Conservation (phyloP, 2,329 filamentous ascomycete genomes). For the Xylariaceae sp. region DNA sequence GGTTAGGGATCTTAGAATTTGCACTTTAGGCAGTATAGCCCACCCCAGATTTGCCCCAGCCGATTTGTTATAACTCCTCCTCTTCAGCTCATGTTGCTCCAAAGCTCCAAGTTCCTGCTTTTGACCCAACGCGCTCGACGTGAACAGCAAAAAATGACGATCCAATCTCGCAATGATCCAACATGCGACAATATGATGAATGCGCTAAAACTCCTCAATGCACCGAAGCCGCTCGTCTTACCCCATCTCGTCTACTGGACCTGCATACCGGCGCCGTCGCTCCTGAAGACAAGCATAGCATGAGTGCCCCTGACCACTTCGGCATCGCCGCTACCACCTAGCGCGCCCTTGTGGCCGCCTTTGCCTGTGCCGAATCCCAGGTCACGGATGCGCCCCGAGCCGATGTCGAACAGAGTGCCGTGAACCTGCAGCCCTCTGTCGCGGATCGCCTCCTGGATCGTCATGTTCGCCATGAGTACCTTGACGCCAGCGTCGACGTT, state of each 20-base stretch:
- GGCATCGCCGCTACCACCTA: constrained; percentile 21
- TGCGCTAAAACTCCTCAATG: not conserved
- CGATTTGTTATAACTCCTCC: no score
- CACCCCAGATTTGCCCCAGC: no score
- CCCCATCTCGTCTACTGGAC: constrained; percentile 26
- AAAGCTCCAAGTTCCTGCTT: no score
- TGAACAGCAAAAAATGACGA: not conserved
- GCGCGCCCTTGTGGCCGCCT: constrained; percentile 10
- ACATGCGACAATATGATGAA: not conserved
- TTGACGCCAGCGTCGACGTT: constrained; percentile 75
- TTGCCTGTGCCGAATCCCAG: constrained; percentile 51
- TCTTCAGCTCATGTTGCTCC: not conserved
- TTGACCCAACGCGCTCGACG: not conserved
- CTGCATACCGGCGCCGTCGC: constrained; percentile 40
- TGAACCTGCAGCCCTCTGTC: constrained; percentile 77
- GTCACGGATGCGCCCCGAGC: constrained; percentile 54
- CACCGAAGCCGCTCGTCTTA: not conserved
- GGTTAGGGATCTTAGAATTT: no score
- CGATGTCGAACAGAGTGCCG: constrained; percentile 75
- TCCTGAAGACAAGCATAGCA: constrained; percentile 57
- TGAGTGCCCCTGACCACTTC: constrained; percentile 55
- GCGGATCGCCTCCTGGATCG: constrained; percentile 71
- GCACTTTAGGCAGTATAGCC: no score
- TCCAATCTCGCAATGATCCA: not conserved
- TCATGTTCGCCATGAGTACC: constrained; percentile 70